Percentiles rank a stretch among this genome's conserved stretches.
These are phyloP conservation scores for Ajuga chamaepitys DNA, from an alignment of 257 asterid species.

Conservation along the genomic window DNA sequence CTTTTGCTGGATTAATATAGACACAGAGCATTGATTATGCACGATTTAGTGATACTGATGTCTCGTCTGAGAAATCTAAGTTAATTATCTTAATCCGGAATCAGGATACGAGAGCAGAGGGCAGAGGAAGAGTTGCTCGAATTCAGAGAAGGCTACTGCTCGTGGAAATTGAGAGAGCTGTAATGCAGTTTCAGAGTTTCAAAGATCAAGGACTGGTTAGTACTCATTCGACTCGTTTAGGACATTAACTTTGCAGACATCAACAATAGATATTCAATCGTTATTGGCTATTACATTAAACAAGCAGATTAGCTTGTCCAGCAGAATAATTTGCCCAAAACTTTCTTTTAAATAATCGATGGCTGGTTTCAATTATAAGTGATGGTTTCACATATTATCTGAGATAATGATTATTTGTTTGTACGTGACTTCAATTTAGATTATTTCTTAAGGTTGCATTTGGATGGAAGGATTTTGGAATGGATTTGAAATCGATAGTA, in stretches of 20 bases:
- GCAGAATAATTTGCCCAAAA: neutral
- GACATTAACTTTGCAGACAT: constrained; percentile 12
- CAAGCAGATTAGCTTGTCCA: neutral
- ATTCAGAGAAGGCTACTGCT: constrained; percentile 78
- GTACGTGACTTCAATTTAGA: neutral
- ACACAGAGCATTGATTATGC: too few species aligned
- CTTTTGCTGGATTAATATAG: neutral
- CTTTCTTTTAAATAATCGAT: neutral
- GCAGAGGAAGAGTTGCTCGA: constrained; percentile 94
- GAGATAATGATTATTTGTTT: neutral
- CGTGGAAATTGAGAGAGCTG: constrained; percentile 79
- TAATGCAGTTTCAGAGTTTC: constrained; percentile 58
- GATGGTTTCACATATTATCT: too few species aligned
- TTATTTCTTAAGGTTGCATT: too few species aligned
- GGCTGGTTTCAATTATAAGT: neutral
- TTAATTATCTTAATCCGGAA: constrained; percentile 21
- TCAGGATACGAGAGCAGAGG: constrained; percentile 95
- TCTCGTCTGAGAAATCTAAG: neutral
- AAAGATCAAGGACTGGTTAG: constrained; percentile 71
- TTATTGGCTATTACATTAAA: neutral
- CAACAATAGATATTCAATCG: constrained; percentile 25
- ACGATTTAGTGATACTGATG: neutral
- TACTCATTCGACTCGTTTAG: neutral
- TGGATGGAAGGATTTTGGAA: too few species aligned
- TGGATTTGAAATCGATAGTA: too few species aligned